Conservation (phyloP, 345 rosid species). For the Crucihimalaya himalaica region DNA sequence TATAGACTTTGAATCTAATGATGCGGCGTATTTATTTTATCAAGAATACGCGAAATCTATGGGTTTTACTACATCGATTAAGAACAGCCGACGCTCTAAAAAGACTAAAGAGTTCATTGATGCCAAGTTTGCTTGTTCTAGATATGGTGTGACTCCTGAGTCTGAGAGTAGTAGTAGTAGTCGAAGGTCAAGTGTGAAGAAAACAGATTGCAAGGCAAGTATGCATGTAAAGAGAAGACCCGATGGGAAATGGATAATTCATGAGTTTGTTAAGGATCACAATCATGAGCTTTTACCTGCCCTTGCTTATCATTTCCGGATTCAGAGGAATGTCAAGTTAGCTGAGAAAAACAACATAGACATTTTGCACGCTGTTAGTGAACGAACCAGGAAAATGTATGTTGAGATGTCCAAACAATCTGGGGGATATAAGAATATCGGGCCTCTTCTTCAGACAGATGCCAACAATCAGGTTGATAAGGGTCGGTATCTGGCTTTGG, state of each 20-base stretch:
- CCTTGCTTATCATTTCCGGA: conserved; percentile 55
- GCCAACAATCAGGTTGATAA: conserved; percentile 41
- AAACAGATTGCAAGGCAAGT: conserved; percentile 75
- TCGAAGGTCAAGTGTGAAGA: conserved; percentile 56
- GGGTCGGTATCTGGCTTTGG: conserved; percentile 42
- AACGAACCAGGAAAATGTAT: conserved; percentile 53
- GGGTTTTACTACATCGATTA: conserved; percentile 68
- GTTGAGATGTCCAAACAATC: conserved; percentile 54
- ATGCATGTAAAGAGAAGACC: conserved; percentile 78
- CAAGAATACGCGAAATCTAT: conserved; percentile 71
- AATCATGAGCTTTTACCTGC: conserved; percentile 76
- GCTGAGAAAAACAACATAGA: conserved; percentile 61
- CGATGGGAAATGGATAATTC: conserved; percentile 69
- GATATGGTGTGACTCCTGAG: conserved; percentile 68
- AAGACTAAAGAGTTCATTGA: conserved; percentile 69
- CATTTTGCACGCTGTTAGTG: conserved; percentile 51
- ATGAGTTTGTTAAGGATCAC: conserved; percentile 65
- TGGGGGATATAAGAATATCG: conserved; percentile 42
- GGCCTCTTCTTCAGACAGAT: conserved; percentile 32
- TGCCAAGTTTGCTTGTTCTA: conserved; percentile 77
- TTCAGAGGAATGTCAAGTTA: conserved; percentile 56
- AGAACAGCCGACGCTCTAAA: conserved; percentile 71
- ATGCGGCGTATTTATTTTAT: conserved; percentile 61
- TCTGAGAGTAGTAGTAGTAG: conserved; percentile 51
- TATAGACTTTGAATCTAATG: conserved; percentile 64